These are phyloP conservation scores for Backusella tarrabulga DNA, from an alignment of 192 early-diverging fungal genomes.

Conservation along the genomic window DNA sequence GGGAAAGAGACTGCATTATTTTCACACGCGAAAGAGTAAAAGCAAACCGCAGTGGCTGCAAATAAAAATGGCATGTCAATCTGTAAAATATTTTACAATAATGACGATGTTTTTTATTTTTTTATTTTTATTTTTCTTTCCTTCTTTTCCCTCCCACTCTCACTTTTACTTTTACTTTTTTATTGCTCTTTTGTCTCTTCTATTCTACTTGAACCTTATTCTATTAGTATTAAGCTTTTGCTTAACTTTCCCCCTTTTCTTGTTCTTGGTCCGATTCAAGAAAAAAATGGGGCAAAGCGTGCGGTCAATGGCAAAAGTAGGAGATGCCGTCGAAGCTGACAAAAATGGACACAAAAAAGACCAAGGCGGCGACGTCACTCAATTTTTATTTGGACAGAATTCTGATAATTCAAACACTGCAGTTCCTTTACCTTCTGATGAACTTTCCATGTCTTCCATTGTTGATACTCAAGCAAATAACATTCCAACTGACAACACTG, in stretches of 20 bases:
- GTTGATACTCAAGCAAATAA: not conserved
- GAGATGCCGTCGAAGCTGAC: not conserved
- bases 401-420: not conserved
- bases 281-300: not conserved
- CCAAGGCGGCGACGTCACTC: not conserved
- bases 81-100: not conserved
- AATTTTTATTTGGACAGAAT: not conserved
- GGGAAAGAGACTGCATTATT: not conserved
- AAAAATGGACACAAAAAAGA: conserved; percentile 1
- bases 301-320: not conserved
- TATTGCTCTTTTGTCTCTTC: too few species aligned
- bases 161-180: not conserved
- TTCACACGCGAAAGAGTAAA: not conserved
- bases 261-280: not conserved
- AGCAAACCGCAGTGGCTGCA: not conserved
- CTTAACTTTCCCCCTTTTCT: not conserved
- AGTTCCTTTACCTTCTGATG: conserved; percentile 11
- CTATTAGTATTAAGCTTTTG: not conserved
- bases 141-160: not conserved
- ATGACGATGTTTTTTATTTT: not conserved
- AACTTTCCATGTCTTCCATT: conserved; percentile 19
- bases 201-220: not conserved
- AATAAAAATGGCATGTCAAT: not conserved
- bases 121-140: not conserved
- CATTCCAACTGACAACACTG: not conserved